phyloP scores from a whole-genome alignment of 768 basidiomycete genomes.

The Infundibulicybe gibba region DNA sequence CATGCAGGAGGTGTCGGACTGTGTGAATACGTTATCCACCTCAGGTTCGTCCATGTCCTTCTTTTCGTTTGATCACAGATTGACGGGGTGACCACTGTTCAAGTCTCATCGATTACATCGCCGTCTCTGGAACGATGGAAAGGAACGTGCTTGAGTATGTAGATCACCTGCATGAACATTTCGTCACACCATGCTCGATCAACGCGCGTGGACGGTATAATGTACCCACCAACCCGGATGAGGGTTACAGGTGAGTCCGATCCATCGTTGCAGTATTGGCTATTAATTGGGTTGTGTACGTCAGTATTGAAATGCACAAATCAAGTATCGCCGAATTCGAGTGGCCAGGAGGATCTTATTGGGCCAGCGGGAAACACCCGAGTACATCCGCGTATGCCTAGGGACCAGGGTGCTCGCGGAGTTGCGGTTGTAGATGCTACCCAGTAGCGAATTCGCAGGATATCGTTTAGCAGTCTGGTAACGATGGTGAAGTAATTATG shows the following conservation, averaged over 20 bases:
- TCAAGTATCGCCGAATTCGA: slow-evolving; percentile 79
- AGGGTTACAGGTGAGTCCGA: slow-evolving; percentile 68
- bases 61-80: background rate
- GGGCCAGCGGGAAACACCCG: slow-evolving; percentile 35
- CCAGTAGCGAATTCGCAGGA: no score
- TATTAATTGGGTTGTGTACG: slow-evolving; percentile 6
- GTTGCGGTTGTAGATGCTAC: no score
- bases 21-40: slow-evolving; percentile 88
- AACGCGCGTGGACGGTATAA: slow-evolving; percentile 85
- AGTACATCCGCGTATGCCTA: no score
- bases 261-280: background rate
- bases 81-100: background rate
- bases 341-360: slow-evolving; percentile 85
- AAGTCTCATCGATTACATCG: slow-evolving; percentile 91
- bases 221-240: slow-evolving; percentile 69
- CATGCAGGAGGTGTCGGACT: slow-evolving; percentile 94
- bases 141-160: slow-evolving; percentile 91
- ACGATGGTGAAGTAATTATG: no score
- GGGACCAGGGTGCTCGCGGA: no score
- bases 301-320: slow-evolving; percentile 88
- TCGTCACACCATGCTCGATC: slow-evolving; percentile 84
- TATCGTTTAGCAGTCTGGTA: no score
- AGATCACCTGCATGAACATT: slow-evolving; percentile 93
- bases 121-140: slow-evolving; percentile 88
- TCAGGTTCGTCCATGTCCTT: slow-evolving; percentile 40